Evolutionary conservation across 1,284 basidiomycete genomes (phyloP).

Genomic region (Rhodotorula sp.): DNA sequence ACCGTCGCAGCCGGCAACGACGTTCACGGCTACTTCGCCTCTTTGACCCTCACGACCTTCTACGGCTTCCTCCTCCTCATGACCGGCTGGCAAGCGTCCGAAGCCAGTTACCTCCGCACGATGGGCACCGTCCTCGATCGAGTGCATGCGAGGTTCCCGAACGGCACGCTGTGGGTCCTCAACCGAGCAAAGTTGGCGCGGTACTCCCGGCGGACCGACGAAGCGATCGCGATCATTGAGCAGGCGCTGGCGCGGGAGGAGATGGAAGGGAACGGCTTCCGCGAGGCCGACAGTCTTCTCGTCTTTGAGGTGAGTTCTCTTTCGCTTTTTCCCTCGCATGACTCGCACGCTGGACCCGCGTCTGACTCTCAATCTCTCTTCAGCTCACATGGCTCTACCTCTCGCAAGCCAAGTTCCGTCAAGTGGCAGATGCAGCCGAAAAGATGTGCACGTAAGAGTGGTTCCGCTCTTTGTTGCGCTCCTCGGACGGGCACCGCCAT

Average conservation of each 20-base stretch:
- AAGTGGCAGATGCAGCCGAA: conserved; percentile 36
- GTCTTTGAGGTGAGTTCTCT: conserved; percentile 39
- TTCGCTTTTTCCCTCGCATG: background rate
- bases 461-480: background rate
- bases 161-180: conserved; percentile 43
- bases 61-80: conserved; percentile 42
- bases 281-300: conserved; percentile 44
- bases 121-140: conserved; percentile 26
- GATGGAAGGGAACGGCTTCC: conserved; percentile 29
- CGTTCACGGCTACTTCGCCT: conserved; percentile 41
- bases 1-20: conserved; percentile 20
- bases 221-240: conserved; percentile 34
- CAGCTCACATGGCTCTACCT: conserved; percentile 42
- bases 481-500: background rate
- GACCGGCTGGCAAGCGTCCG: conserved; percentile 43
- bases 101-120: conserved; percentile 31
- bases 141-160: conserved; percentile 31
- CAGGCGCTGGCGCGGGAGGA: conserved; percentile 14
- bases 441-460: conserved; percentile 29
- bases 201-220: conserved; percentile 21
- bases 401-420: conserved; percentile 28
- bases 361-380: background rate
- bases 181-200: conserved; percentile 43
- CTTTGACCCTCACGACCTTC: conserved; percentile 38
- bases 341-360: too few species aligned